phyloP scores from a whole-genome alignment of 345 rosid species.

The Citrus glauca region DNA sequence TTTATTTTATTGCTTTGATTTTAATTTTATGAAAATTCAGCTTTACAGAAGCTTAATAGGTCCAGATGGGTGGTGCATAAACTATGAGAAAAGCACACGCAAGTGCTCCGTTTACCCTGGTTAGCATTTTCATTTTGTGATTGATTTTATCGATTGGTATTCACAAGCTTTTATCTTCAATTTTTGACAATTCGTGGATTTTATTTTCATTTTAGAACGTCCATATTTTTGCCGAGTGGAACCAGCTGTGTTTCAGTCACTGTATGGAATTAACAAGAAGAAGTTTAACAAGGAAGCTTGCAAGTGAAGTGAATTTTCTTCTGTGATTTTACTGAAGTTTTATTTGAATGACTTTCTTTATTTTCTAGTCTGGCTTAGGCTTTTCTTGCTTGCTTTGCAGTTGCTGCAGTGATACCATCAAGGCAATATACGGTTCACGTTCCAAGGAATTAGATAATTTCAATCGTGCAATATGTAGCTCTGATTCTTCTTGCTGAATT shows the following conservation, averaged over 20 bases:
- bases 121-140: slow-evolving; percentile 6
- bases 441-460: slow-evolving; percentile 58
- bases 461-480: slow-evolving; percentile 39
- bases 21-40: slow-evolving; percentile 22
- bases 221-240: slow-evolving; percentile 85
- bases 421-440: slow-evolving; percentile 54
- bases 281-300: slow-evolving; percentile 74
- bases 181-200: background rate
- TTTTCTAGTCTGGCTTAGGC: background rate
- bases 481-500: slow-evolving; percentile 15
- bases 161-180: background rate
- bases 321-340: background rate
- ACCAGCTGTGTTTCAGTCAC: slow-evolving; percentile 48
- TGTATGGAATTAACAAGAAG: slow-evolving; percentile 56
- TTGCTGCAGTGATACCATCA: slow-evolving; percentile 70
- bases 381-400: slow-evolving; percentile 33
- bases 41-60: slow-evolving; percentile 65
- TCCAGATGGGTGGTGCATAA: slow-evolving; percentile 80
- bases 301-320: slow-evolving; percentile 28
- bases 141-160: background rate
- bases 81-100: slow-evolving; percentile 72
- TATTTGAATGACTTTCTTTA: background rate
- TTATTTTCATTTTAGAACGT: slow-evolving; percentile 43
- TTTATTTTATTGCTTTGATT: background rate
- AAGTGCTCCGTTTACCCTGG: slow-evolving; percentile 82